Evolutionary conservation across 257 asterid genomes (phyloP).

Genomic region (Thymus mandschuricus): DNA sequence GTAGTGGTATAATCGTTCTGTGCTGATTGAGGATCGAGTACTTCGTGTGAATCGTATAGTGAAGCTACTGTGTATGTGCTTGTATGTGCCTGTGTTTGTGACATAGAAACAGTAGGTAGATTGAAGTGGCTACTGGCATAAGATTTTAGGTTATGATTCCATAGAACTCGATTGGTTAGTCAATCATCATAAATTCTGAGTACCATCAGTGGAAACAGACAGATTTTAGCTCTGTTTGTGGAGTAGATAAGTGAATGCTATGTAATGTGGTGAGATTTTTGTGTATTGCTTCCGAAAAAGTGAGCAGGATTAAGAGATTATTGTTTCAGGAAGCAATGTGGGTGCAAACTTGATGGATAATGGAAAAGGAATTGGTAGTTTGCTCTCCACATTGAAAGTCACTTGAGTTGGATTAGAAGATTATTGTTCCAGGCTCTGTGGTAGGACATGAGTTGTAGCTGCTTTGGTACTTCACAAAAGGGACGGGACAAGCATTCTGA

Average conservation of each 20-base stretch:
- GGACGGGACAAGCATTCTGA: slow-evolving; percentile 36
- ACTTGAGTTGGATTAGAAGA: slow-evolving; percentile 28
- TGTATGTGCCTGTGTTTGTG: not conserved
- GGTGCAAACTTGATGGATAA: slow-evolving; percentile 31
- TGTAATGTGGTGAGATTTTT: not conserved
- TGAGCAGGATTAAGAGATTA: slow-evolving; percentile 21
- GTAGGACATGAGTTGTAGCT: slow-evolving; percentile 71
- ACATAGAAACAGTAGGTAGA: not conserved
- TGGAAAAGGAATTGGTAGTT: slow-evolving; percentile 29
- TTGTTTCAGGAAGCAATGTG: slow-evolving; percentile 31
- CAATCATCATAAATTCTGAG: not conserved
- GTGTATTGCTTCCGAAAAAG: slow-evolving; percentile 22
- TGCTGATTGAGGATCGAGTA: not conserved
- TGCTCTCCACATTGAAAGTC: slow-evolving; percentile 38
- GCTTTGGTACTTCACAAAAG: slow-evolving; percentile 57
- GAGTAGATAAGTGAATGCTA: not conserved
- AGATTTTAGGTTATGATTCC: not conserved
- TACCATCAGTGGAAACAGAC: slow-evolving; percentile 15
- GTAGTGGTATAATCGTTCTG: not conserved
- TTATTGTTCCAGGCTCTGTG: slow-evolving; percentile 23
- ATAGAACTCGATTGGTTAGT: not conserved
- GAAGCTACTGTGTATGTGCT: not conserved
- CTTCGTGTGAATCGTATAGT: not conserved
- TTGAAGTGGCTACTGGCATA: not conserved
- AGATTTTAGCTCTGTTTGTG: not conserved